Evolutionary conservation across 2,329 filamentous ascomycete genomes (phyloP), one percentile per base, ranked within the genome.

Genomic region (Aspergillus luchuensis): DNA sequence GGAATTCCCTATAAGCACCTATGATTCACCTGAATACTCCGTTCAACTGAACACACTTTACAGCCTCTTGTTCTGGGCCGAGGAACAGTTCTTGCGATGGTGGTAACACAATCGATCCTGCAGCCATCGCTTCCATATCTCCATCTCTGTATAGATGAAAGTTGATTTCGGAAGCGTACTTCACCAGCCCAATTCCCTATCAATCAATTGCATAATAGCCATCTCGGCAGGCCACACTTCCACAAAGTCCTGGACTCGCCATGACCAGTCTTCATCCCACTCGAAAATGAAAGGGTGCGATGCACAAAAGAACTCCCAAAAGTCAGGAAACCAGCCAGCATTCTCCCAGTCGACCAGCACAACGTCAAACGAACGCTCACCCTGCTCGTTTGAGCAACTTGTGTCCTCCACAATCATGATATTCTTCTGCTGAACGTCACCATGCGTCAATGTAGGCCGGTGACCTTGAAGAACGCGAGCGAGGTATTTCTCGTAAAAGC

Each of bases 181-280:
- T 50, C 56, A 68, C 41, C 51, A 57, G 25, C 63, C 63, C 38
- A 65, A 17, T 51, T 74, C 71, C 59, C 49, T 70, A 36, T 72
- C 66, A 57, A 72, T 62, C 62, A 71, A 56, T 39, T 66, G 67
- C 69, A 72, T 69, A 8, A 71, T 60, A 53, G 68, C 64, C 61
- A 62, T 65, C 55, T 72, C 70, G 17, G 69, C 68, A 0, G 70
- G 69, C 64, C 64, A 72, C 19, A 72, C 65, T 62, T 70, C 30
- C 63, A 71, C 33, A 61, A 72, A 71, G 23, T 72, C 61, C 52
- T 72, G 69, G 15, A 68, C 60, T 63, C 66, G 60, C 64, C 60
- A 69, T 48, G 59, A 69, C 71, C 70, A 72, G 63, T 73, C 69
- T 47, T 68, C 61, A 1, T 69, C 65, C 70, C 69, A 72, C 13